Base-by-base conservation (phyloP, 2,329 filamentous ascomycete species). In the Aureobasidium sp. region DNA sequence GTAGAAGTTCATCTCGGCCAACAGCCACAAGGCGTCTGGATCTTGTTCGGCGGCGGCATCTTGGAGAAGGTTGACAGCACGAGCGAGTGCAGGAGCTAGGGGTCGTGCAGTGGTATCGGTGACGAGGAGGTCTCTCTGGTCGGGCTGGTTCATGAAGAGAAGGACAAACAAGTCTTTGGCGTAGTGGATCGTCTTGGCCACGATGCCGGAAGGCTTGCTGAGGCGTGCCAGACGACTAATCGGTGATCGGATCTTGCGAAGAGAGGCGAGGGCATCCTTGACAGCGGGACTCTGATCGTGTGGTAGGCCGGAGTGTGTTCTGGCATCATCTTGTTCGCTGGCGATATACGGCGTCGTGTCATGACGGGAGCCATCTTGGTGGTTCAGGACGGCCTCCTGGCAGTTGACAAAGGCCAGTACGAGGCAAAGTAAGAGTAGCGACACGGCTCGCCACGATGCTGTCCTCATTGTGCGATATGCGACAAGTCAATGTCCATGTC, bases 1-100 rank as follows among this genome's bases (percentile, higher is more conserved):
- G 74, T 96, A 94, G 79, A 98, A 98, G 82, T 97, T 97, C 86
- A 99, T 91, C 77, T 99, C 93, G 23, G 93, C 96, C 29, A 99
- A 86, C 20, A 97, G 84, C 75, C 92, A 97, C 53, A 98, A 88
- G 7, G 96, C 96, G 77, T 99, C 95, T 2, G 93, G 87, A 75
- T 94, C 85, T 69, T 85, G 80, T 50, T 83, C 73, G 10, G 83
- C 78, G 15, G 88, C 88, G 40, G 90, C 88, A 59, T 84, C 79
- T 71, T 88, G 83, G 67, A 93, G 78, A 40, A 91, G 80, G 65
- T 81, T 79, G 45, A 91, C 86, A 4, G 88, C 90, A 67, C 86
- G 81, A 27, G 79, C 77, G n/a, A 92, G 78, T 11, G 83, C 81
- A 38, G 80, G 80, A n/a, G 77, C 80, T 9, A 88, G 78, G 70